These are phyloP conservation scores for Apiotrichum montevideense DNA, from an alignment of 1,284 basidiomycete species.

Conservation along the genomic window DNA sequence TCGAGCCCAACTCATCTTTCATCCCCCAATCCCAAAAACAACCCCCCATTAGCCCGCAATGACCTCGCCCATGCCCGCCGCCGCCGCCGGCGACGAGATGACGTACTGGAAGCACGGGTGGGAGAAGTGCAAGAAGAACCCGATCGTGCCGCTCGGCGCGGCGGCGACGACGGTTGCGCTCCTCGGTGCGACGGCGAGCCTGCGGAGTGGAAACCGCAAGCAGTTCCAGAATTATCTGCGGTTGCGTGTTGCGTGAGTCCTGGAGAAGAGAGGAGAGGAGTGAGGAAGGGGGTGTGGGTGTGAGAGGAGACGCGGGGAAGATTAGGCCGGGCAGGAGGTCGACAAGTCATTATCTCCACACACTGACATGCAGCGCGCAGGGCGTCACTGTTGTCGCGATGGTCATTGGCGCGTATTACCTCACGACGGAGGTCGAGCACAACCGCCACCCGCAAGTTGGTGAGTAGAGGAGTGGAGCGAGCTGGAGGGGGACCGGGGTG, in stretches of 20 bases:
- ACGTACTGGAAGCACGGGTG: slow-evolving; percentile 60
- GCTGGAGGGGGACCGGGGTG: too few species aligned
- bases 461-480: slow-evolving; percentile 1
- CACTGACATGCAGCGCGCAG: slow-evolving; percentile 52
- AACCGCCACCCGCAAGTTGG: slow-evolving; percentile 3
- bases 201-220: slow-evolving; percentile 59
- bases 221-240: slow-evolving; percentile 74
- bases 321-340: neutral
- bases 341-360: neutral
- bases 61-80: slow-evolving; percentile 11
- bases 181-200: slow-evolving; percentile 58
- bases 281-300: too few species aligned
- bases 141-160: slow-evolving; percentile 66
- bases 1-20: too few species aligned
- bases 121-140: slow-evolving; percentile 70
- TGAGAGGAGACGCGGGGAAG: neutral
- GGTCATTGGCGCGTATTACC: slow-evolving; percentile 41
- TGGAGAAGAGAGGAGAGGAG: too few species aligned
- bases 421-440: slow-evolving; percentile 9
- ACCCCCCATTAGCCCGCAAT: slow-evolving; percentile 1
- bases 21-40: neutral
- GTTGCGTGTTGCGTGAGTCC: slow-evolving; percentile 57
- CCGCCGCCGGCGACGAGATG: slow-evolving; percentile 4
- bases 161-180: slow-evolving; percentile 63
- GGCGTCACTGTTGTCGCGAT: slow-evolving; percentile 67